phyloP scores from a whole-genome alignment of 305 asterid genomes.

The Petunia hybrid region DNA sequence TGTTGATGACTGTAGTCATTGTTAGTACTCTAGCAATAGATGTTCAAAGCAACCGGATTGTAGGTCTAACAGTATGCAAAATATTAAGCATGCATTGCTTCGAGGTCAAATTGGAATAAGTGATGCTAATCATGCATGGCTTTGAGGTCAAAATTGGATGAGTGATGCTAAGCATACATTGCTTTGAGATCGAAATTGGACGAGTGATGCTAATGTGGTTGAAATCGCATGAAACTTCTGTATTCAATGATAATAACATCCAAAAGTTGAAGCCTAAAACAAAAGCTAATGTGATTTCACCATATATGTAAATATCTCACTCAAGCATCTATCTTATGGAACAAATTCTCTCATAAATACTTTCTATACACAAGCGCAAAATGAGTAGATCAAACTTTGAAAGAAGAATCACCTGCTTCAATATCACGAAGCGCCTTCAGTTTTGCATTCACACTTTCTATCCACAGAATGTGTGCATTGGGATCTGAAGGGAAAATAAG shows the following conservation, averaged over 20 bases:
- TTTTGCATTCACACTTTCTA: conserved; percentile 63
- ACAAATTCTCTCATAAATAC: neutral
- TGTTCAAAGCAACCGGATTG: neutral
- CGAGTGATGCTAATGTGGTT: neutral
- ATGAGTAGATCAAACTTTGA: conserved; percentile 23
- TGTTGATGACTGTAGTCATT: neutral
- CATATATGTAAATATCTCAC: neutral
- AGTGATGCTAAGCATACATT: neutral
- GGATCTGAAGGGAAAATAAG: conserved; percentile 64
- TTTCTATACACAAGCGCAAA: neutral
- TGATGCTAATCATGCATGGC: neutral
- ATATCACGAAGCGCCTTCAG: conserved; percentile 79
- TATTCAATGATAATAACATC: conserved; percentile 16
- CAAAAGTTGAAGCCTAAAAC: neutral
- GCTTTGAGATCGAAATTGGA: conserved; percentile 12
- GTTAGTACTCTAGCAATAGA: neutral
- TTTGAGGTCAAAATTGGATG: conserved; percentile 6
- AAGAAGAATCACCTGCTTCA: conserved; percentile 63
- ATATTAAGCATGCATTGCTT: neutral
- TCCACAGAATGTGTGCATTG: conserved; percentile 79
- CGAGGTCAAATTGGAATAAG: too few species aligned
- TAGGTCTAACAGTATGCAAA: conserved; percentile 7
- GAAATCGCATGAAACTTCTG: neutral
- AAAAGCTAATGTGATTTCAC: conserved; percentile 21
- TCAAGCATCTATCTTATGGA: neutral